A percentile compares a stretch with the other conserved stretches of the same genome.
phyloP scores from a whole-genome alignment of 2,329 filamentous ascomycete species.

The Botrytis cinerea region DNA sequence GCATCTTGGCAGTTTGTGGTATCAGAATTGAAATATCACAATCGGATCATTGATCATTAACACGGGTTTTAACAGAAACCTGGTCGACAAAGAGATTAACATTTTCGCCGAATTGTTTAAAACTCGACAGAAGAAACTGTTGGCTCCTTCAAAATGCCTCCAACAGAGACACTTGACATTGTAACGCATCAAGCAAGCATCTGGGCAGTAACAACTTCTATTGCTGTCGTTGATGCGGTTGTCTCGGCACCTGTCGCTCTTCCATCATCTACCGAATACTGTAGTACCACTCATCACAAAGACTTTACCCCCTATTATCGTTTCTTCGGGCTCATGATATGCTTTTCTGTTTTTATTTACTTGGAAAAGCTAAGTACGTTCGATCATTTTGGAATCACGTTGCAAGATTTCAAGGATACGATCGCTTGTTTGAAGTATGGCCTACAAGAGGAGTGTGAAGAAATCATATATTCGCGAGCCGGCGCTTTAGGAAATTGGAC shows the following conservation, averaged over 20 bases:
- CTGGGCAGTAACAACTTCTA: not conserved
- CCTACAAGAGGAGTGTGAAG: not conserved
- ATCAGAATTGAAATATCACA: not conserved
- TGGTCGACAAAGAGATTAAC: too few relatives aligned
- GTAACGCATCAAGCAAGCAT: not conserved
- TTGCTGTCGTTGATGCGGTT: not conserved
- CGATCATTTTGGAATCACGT: rapidly evolving
- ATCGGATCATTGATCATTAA: not conserved
- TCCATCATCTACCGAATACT: not conserved
- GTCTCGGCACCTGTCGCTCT: not conserved
- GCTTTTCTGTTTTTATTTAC: too few relatives aligned
- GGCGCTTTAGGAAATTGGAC: not conserved
- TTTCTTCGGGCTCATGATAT: not conserved
- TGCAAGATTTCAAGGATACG: not conserved
- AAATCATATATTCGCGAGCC: not conserved
- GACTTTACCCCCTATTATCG: not conserved
- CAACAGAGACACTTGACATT: not conserved
- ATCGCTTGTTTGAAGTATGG: not conserved
- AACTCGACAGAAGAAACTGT: not conserved
- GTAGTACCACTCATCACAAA: not conserved
- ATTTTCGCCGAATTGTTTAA: not conserved
- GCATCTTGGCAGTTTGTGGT: not conserved
- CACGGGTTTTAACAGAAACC: not conserved
- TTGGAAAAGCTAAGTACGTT: too few relatives aligned
- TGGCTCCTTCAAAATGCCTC: not conserved